phyloP scores from a whole-genome alignment of 164 flowering plant genomes.

The Annona cherimola region DNA sequence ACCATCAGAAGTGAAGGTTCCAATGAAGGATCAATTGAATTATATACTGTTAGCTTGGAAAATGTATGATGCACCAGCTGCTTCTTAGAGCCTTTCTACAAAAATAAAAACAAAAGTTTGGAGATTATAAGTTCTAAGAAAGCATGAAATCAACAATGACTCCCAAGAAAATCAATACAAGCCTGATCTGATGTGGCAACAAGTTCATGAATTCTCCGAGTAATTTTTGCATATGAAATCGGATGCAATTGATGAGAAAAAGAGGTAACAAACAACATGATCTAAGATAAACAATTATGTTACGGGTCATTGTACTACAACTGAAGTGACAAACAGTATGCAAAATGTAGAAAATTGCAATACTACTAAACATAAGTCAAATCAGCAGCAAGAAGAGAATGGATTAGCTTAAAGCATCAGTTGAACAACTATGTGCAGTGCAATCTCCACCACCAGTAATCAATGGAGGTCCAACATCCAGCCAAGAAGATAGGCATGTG shows the following conservation, averaged over 20 bases:
- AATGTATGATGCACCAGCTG: constrained; percentile 88
- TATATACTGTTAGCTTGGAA: constrained; percentile 97
- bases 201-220: constrained; percentile 93
- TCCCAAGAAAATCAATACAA: background rate
- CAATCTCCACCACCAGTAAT: background rate
- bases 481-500: background rate
- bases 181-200: constrained; percentile 97
- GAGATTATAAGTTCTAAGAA: background rate
- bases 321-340: background rate
- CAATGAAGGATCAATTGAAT: constrained; percentile 95
- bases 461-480: background rate
- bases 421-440: background rate
- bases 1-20: constrained; percentile 99
- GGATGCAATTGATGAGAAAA: constrained; percentile 42
- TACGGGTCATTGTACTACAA: background rate
- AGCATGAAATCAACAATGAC: background rate
- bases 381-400: background rate
- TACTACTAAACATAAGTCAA: background rate
- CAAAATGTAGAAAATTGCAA: no score
- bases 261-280: background rate
- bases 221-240: constrained; percentile 91
- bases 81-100: constrained; percentile 87
- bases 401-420: background rate
- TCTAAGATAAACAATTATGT: background rate
- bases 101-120: background rate